Conservation (phyloP, 1,284 basidiomycete genomes). For the Cutaneotrichosporon cyanovorans region DNA sequence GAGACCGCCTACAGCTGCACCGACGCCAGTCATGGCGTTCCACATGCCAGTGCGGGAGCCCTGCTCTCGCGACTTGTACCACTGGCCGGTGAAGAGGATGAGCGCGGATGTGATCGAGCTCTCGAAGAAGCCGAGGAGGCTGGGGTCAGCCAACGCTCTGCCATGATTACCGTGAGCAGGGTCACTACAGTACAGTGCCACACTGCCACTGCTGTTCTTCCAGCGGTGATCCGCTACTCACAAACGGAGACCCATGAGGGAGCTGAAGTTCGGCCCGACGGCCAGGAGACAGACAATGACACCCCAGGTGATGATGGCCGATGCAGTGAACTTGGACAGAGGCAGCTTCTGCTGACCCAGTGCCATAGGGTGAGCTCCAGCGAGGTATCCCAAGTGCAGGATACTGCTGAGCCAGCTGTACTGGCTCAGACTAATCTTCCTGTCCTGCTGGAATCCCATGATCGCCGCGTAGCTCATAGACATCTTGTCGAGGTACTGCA, state of each 20-base stretch:
- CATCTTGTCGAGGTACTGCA: conserved; percentile 15
- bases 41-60: conserved; percentile 14
- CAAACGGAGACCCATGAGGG: conserved; percentile 3
- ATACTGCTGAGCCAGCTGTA: conserved; percentile 19
- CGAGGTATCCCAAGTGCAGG: conserved; percentile 18
- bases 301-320: conserved; percentile 14
- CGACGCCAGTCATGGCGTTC: conserved; percentile 17
- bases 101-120: conserved; percentile 11
- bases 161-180: too few relatives aligned
- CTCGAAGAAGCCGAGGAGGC: conserved; percentile 15
- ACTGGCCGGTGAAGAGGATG: conserved; percentile 19
- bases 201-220: too few relatives aligned
- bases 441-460: conserved; percentile 9
- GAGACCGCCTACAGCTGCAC: conserved; percentile 20
- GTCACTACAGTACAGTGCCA: too few relatives aligned
- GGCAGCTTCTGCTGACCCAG: conserved; percentile 16
- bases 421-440: conserved; percentile 6
- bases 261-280: not conserved
- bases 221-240: not conserved
- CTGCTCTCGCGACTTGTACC: conserved; percentile 17
- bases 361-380: conserved; percentile 19
- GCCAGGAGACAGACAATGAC: not conserved
- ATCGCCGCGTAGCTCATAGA: conserved; percentile 7
- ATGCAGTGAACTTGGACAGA: conserved; percentile 8
- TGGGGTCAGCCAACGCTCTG: too few relatives aligned